Evolutionary conservation across 768 basidiomycete genomes (phyloP).

Genomic region (Hygrophoropsis aurantiaca): DNA sequence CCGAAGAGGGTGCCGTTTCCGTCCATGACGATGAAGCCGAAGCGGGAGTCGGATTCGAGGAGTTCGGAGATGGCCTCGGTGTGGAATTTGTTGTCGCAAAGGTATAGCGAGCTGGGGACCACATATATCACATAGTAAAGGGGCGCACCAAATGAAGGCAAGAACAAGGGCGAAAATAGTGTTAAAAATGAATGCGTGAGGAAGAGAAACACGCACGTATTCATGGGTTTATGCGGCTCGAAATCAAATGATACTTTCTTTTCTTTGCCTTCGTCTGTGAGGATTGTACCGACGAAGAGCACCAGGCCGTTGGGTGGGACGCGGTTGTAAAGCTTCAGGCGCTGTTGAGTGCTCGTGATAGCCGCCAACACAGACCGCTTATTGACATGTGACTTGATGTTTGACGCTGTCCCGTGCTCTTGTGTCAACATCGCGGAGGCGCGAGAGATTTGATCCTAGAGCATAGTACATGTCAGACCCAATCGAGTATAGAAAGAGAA

Average conservation of each 20-base stretch:
- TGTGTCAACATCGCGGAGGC: slow-evolving; percentile 95
- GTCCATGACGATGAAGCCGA: slow-evolving; percentile 99
- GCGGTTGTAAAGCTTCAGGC: slow-evolving; percentile 93
- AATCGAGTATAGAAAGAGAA: no score
- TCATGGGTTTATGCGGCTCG: slow-evolving; percentile 98
- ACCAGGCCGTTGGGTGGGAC: slow-evolving; percentile 97
- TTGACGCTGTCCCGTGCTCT: slow-evolving; percentile 98
- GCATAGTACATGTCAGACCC: no score
- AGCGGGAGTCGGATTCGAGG: slow-evolving; percentile 94
- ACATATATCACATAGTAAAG: no score
- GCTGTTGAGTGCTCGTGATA: slow-evolving; percentile 97
- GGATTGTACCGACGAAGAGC: slow-evolving; percentile 95
- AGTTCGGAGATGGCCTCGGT: slow-evolving; percentile 96
- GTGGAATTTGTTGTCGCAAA: slow-evolving; percentile 99
- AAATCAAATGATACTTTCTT: slow-evolving; percentile 99
- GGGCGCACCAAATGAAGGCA: slow-evolving; percentile 6
- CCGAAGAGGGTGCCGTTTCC: slow-evolving; percentile 98
- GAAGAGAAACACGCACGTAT: slow-evolving; percentile 64
- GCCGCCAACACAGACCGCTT: slow-evolving; percentile 96
- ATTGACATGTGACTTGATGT: slow-evolving; percentile 99
- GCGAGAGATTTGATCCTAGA: slow-evolving; percentile 89
- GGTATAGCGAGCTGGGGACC: slow-evolving; percentile 95
- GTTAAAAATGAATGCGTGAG: neutral
- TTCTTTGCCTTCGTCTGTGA: slow-evolving; percentile 99
- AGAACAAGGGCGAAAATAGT: neutral